phyloP scores from a whole-genome alignment of 768 basidiomycete genomes.

The Wakefieldia striispora region DNA sequence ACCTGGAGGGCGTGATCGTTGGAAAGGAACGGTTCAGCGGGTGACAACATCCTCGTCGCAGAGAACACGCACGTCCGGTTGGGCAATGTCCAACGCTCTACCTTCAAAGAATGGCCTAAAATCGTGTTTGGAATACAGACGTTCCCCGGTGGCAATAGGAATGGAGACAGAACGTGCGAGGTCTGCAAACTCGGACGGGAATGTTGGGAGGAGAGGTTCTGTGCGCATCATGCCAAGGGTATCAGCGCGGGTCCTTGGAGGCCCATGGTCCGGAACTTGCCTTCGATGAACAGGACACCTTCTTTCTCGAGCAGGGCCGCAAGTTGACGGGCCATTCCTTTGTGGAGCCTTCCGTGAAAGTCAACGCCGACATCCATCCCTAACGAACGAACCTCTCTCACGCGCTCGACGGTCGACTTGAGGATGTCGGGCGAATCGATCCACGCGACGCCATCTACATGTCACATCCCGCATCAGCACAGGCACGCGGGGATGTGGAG shows the following conservation, averaged over 20 bases:
- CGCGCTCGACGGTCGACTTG: constrained; percentile 48
- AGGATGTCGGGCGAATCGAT: constrained; percentile 59
- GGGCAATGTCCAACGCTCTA: constrained; percentile 64
- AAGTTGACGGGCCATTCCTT: constrained; percentile 67
- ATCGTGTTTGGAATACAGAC: constrained; percentile 60
- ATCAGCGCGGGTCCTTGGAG: neutral
- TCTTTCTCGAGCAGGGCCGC: constrained; percentile 58
- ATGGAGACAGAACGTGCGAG: constrained; percentile 51
- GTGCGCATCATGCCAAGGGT: neutral
- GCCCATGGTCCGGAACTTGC: constrained; percentile 20
- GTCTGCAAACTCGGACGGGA: constrained; percentile 61
- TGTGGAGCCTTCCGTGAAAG: constrained; percentile 70
- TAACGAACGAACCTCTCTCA: constrained; percentile 48
- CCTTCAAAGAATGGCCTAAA: constrained; percentile 64
- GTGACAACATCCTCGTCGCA: neutral
- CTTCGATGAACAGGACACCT: constrained; percentile 65
- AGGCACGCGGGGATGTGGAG: neutral
- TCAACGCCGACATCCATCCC: constrained; percentile 67
- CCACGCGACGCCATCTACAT: constrained; percentile 42
- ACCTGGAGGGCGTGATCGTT: constrained; percentile 35
- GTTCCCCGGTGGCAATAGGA: constrained; percentile 64
- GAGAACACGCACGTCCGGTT: constrained; percentile 54
- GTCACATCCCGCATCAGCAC: constrained; percentile 13
- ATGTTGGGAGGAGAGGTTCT: constrained; percentile 60
- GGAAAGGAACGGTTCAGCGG: neutral